Percentiles rank a stretch among this genome's conserved stretches.
These are phyloP conservation scores for Colletotrichum echinochloae DNA, from an alignment of 2,329 filamentous ascomycete species.

Conservation along the genomic window DNA sequence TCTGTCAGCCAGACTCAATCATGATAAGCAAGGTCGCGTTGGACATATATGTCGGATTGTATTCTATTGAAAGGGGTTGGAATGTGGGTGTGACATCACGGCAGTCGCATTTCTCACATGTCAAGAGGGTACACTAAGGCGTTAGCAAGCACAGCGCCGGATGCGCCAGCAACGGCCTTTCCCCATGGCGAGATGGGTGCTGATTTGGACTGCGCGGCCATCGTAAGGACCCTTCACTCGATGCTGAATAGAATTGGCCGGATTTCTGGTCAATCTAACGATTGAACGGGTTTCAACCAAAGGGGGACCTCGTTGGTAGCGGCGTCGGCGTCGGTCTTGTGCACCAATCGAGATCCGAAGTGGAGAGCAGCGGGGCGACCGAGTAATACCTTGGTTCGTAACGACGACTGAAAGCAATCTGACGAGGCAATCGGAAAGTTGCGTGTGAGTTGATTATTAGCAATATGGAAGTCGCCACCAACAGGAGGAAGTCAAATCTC, in stretches of 20 bases:
- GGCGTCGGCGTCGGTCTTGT: slow-evolving; percentile 33
- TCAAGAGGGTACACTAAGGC: slow-evolving; percentile 95
- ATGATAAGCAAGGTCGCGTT: not conserved
- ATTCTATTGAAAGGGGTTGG: not conserved
- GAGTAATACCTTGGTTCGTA: too few species aligned
- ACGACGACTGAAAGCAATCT: not conserved
- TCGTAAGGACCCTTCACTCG: slow-evolving; percentile 43
- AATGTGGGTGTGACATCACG: not conserved
- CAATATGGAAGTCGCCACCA: not conserved
- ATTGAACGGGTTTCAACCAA: not conserved
- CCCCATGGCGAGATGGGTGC: slow-evolving; percentile 88
- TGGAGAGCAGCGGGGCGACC: not conserved
- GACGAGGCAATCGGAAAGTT: not conserved
- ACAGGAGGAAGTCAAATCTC: not conserved
- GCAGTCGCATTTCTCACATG: slow-evolving; percentile 70
- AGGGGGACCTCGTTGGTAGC: slow-evolving; percentile 45
- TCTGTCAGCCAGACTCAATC: slow-evolving; percentile 33
- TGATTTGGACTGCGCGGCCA: slow-evolving; percentile 73
- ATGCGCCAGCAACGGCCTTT: slow-evolving; percentile 89
- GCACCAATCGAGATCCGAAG: slow-evolving; percentile 30
- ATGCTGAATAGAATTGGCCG: not conserved
- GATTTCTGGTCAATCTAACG: not conserved
- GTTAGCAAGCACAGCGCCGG: slow-evolving; percentile 94
- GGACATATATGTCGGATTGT: not conserved
- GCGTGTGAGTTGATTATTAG: not conserved